Conservation (phyloP, 2,329 filamentous ascomycete species). For the Pseudogymnoascus sp. region DNA sequence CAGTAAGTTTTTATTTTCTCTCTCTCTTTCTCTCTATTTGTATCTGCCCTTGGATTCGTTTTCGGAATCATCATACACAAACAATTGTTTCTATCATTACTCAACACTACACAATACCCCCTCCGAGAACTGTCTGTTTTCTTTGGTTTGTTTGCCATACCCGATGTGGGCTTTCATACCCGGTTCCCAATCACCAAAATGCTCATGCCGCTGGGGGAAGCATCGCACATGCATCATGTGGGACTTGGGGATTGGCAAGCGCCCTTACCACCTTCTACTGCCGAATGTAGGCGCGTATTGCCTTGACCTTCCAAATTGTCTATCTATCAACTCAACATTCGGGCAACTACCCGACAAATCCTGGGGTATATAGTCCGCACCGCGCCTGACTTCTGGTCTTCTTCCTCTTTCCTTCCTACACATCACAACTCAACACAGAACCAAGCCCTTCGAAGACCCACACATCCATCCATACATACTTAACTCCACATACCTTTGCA, state of each 20-base stretch:
- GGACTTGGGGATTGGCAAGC: not conserved
- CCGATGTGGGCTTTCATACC: not conserved
- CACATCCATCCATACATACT: too few relatives aligned
- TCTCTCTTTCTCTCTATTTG: not conserved
- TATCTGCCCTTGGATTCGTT: not conserved
- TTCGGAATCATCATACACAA: not conserved
- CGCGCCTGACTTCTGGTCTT: not conserved
- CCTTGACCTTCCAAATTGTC: not conserved
- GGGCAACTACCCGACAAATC: not conserved
- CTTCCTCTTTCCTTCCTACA: not conserved
- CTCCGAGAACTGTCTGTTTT: not conserved
- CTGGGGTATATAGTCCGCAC: not conserved
- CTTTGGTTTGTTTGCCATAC: not conserved
- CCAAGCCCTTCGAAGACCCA: not conserved
- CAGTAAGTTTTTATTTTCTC: not conserved
- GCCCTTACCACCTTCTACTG: not conserved
- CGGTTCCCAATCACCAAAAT: not conserved
- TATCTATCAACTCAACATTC: not conserved
- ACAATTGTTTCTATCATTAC: not conserved
- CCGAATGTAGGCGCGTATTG: not conserved
- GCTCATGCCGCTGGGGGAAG: not conserved
- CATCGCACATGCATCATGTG: not conserved
- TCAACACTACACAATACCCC: not conserved
- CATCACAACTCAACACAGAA: not conserved
- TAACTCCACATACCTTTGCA: not conserved